Conservation (phyloP, 2,329 filamentous ascomycete species). For the Passalora sequoiae region DNA sequence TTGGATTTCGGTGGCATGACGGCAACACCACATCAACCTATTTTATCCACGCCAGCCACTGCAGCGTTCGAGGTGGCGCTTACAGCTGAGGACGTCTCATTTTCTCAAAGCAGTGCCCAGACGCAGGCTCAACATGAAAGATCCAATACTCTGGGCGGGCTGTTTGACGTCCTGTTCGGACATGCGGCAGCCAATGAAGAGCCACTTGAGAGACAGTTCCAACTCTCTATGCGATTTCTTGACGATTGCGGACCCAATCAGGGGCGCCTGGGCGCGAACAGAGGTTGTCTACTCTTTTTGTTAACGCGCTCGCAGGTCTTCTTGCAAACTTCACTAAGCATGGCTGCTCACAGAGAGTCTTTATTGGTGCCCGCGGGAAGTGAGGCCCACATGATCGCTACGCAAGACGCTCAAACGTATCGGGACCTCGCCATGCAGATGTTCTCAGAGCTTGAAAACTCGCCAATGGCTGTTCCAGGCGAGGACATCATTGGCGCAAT, state of each 20-base stretch:
- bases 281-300: constrained; percentile 1
- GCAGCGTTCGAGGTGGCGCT: too few species aligned
- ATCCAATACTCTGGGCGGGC: too few species aligned
- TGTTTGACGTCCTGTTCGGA: neutral
- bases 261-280: neutral
- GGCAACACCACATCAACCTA: too few species aligned
- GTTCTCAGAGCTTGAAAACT: neutral
- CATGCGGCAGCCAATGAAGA: neutral
- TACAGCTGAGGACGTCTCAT: too few species aligned
- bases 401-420: neutral
- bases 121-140: too few species aligned
- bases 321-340: constrained; percentile 2
- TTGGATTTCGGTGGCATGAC: too few species aligned
- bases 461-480: neutral
- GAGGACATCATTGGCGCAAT: constrained; percentile 1
- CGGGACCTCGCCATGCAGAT: neutral
- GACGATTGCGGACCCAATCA: neutral
- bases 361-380: neutral
- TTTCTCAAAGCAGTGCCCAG: too few species aligned
- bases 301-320: neutral
- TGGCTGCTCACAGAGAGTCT: constrained; percentile 5
- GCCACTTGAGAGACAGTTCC: neutral
- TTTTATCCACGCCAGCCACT: too few species aligned
- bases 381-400: neutral
- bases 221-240: neutral